A percentile compares a stretch with the other conserved stretches of the same genome.
Evolutionary conservation across 176 grass and related monocot species (phyloP).

Genomic region (Aegilops umbellulata): DNA sequence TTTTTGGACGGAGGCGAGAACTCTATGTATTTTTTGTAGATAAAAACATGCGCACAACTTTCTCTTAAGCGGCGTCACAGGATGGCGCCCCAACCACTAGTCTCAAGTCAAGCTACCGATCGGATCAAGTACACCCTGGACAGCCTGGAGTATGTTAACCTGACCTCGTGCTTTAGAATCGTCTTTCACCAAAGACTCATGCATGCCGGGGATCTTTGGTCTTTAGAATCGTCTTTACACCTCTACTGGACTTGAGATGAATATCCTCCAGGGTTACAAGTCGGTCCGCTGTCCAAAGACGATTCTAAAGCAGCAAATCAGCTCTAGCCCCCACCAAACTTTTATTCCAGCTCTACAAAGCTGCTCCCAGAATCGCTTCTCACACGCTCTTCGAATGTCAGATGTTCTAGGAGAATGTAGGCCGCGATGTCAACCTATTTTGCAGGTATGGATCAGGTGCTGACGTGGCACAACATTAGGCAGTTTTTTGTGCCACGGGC

Average conservation of each 20-base stretch:
- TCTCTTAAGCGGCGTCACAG: no score
- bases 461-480: neutral
- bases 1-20: no score
- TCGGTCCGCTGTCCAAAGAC: neutral
- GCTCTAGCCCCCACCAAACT: neutral
- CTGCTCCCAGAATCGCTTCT: neutral
- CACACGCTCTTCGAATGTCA: neutral
- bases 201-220: no score
- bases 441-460: neutral
- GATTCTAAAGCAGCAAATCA: no score
- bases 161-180: neutral
- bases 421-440: neutral
- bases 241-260: no score
- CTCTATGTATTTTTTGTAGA: no score
- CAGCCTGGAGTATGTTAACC: neutral
- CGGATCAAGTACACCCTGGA: neutral
- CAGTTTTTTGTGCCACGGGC: neutral
- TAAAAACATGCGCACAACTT: no score
- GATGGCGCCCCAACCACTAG: no score
- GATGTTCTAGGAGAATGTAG: neutral
- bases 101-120: neutral
- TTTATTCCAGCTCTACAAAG: neutral
- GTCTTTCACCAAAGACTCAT: neutral
- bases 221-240: no score
- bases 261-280: neutral